These are phyloP conservation scores for Kodamaea hsintzibuensis DNA, from an alignment of 805 yeast genomes.

Conservation along the genomic window DNA sequence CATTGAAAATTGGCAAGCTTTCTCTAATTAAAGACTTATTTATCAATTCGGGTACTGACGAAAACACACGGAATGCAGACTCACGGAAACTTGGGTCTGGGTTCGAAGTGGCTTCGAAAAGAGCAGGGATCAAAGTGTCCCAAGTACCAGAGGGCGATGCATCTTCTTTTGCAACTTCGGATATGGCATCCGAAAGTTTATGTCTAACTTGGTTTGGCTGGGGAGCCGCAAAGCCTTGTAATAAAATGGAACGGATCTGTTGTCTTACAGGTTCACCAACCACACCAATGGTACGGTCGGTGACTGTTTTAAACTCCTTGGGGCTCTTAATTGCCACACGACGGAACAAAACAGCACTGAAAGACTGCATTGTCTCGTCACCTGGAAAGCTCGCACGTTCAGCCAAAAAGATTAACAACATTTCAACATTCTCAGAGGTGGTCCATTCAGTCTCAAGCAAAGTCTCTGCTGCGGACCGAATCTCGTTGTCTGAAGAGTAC, in stretches of 20 bases:
- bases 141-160: slow-evolving; percentile 57
- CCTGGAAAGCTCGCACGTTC: slow-evolving; percentile 69
- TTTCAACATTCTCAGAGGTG: slow-evolving; percentile 61
- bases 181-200: slow-evolving; percentile 89
- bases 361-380: slow-evolving; percentile 61
- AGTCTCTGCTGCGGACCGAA: slow-evolving; percentile 78
- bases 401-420: slow-evolving; percentile 74
- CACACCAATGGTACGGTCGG: slow-evolving; percentile 77
- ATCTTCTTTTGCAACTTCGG: slow-evolving; percentile 80
- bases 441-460: slow-evolving; percentile 77
- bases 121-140: slow-evolving; percentile 76
- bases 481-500: slow-evolving; percentile 67
- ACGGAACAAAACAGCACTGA: slow-evolving; percentile 87
- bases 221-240: slow-evolving; percentile 70
- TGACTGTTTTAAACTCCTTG: slow-evolving; percentile 57
- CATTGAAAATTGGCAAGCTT: slow-evolving; percentile 67
- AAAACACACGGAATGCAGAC: slow-evolving; percentile 84
- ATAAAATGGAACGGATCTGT: slow-evolving; percentile 64
- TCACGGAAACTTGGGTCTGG: slow-evolving; percentile 74
- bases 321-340: slow-evolving; percentile 83
- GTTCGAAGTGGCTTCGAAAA: slow-evolving; percentile 62
- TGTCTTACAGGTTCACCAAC: slow-evolving; percentile 56
- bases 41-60: slow-evolving; percentile 79
- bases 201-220: slow-evolving; percentile 82
- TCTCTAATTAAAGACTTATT: slow-evolving; percentile 56